Conservation (phyloP, 768 basidiomycete genomes). For the Russula lepida region DNA sequence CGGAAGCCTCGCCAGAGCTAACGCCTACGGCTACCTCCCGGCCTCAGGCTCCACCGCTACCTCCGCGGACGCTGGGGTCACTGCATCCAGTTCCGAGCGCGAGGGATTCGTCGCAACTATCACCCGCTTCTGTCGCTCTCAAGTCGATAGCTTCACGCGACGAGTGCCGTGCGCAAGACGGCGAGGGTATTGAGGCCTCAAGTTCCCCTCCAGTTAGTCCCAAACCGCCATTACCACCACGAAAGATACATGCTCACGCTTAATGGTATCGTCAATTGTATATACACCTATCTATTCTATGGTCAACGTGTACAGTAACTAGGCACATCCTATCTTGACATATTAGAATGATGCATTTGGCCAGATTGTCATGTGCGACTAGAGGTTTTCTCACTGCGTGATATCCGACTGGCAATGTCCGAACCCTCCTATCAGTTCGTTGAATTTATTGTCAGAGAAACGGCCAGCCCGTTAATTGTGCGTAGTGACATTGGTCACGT, state of each 20-base stretch:
- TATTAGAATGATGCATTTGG: not conserved
- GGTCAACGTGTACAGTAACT: conserved; percentile 6
- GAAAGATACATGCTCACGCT: conserved; percentile 18
- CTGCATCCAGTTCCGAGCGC: conserved; percentile 20
- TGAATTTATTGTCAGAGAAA: not conserved
- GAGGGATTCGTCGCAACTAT: conserved; percentile 11
- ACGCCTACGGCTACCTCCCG: conserved; percentile 11
- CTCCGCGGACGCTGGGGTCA: conserved; percentile 34
- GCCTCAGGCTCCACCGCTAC: conserved; percentile 37
- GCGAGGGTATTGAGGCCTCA: not conserved
- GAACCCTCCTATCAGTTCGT: not conserved
- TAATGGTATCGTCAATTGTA: not conserved
- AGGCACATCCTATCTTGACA: not conserved
- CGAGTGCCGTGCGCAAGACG: conserved; percentile 18
- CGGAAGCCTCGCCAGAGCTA: not conserved
- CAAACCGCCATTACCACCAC: conserved; percentile 24
- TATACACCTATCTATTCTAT: conserved; percentile 14
- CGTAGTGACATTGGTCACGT: not conserved
- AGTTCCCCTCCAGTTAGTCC: conserved; percentile 5
- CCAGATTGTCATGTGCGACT: not conserved
- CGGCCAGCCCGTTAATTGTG: no score
- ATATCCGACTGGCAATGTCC: not conserved
- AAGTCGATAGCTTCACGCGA: conserved; percentile 44
- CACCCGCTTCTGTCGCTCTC: conserved; percentile 45
- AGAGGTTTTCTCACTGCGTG: not conserved